These are phyloP conservation scores for Periconia macrospinosa DNA, from an alignment of 2,329 filamentous ascomycete genomes.

Conservation along the genomic window DNA sequence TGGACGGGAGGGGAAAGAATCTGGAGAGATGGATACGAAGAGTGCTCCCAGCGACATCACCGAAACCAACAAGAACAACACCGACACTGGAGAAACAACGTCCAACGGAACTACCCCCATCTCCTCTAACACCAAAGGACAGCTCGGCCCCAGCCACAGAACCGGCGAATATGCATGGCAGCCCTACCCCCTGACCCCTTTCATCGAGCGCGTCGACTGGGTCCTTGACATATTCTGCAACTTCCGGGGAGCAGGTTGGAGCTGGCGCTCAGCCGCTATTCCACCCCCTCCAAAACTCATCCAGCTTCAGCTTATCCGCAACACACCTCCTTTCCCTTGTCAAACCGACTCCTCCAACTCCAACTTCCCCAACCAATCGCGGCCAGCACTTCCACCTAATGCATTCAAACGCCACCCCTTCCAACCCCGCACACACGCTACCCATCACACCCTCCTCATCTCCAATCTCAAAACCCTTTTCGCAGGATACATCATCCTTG, in stretches of 20 bases:
- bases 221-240: constrained; percentile 58
- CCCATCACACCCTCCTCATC: constrained; percentile 36
- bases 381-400: background rate
- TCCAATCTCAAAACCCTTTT: constrained; percentile 47
- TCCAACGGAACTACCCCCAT: background rate
- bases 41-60: background rate
- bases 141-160: constrained; percentile 29
- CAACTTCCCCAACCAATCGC: background rate
- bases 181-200: constrained; percentile 49
- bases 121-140: constrained; percentile 8
- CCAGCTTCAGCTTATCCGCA: constrained; percentile 40
- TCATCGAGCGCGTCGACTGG: constrained; percentile 61
- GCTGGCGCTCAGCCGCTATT: constrained; percentile 56
- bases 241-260: constrained; percentile 64
- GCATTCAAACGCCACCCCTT: constrained; percentile 25
- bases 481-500: constrained; percentile 67
- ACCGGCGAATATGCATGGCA: constrained; percentile 55
- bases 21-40: background rate
- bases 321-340: constrained; percentile 22
- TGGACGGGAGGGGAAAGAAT: no score
- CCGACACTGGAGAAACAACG: background rate
- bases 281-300: constrained; percentile 47
- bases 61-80: background rate
- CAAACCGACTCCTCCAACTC: constrained; percentile 11
- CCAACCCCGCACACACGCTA: constrained; percentile 42